Evolutionary conservation across 1,139 yeast species (phyloP).

Genomic region (Candida tropicalis): DNA sequence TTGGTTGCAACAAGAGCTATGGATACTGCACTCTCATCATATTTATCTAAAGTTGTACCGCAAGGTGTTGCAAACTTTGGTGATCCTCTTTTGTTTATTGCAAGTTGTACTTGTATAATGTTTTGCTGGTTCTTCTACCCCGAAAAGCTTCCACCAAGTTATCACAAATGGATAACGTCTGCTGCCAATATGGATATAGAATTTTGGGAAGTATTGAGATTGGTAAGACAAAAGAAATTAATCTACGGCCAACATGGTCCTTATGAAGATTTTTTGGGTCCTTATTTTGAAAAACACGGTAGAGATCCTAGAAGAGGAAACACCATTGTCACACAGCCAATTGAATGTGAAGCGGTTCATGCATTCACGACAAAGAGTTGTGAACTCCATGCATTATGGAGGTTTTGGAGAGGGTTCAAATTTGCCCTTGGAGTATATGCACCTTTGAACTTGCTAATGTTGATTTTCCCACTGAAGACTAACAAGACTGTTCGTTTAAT

Average conservation of each 20-base stretch:
- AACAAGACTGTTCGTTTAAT: constrained; percentile 22
- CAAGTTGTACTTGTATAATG: constrained; percentile 35
- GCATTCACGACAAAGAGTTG: constrained; percentile 36
- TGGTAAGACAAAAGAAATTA: constrained; percentile 24
- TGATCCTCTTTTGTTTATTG: constrained; percentile 33
- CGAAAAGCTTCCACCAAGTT: constrained; percentile 36
- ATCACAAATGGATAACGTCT: constrained; percentile 42
- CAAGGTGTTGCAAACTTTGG: constrained; percentile 20
- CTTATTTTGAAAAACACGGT: constrained; percentile 31
- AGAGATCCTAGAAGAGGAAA: constrained; percentile 28
- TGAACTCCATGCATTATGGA: constrained; percentile 42
- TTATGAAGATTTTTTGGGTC: constrained; percentile 22
- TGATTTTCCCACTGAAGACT: constrained; percentile 28
- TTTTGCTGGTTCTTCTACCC: constrained; percentile 39
- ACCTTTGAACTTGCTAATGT: constrained; percentile 33
- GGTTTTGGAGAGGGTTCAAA: constrained; percentile 36
- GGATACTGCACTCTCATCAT: constrained; percentile 34
- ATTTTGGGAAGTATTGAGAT: constrained; percentile 25
- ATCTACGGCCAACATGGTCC: constrained; percentile 31
- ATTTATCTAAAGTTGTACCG: constrained; percentile 24
- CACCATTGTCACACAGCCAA: constrained; percentile 24
- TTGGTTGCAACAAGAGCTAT: constrained; percentile 39
- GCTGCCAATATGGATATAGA: constrained; percentile 45
- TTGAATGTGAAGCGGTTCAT: constrained; percentile 35
- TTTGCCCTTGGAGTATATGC: constrained; percentile 39